Base-by-base conservation (phyloP, 2,329 filamentous ascomycete species). In the Penicillium sp. region DNA sequence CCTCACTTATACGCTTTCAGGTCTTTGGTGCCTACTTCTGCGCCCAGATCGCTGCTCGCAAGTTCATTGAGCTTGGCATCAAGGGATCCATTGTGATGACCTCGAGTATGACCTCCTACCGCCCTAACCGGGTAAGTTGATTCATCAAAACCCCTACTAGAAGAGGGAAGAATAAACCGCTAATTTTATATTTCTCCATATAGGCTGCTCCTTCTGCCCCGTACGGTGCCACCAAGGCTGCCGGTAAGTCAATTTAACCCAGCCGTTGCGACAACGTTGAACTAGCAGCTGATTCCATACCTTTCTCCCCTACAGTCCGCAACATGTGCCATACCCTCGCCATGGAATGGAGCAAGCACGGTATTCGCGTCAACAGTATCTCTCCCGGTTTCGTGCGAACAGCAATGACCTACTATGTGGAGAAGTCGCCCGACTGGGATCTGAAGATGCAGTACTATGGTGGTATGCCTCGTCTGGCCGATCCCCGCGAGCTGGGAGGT, bases 401-500 rank as follows among this genome's bases (percentile, higher is more conserved):
- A 0, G 77, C 77, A 3, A 70, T 81, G 70, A 81, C 78, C 6
- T 81, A 79, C 63, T 80, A 78, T 60, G 80, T 84, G 5, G 75
- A 78, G 53, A 75, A 75, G n/a, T 72, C 75, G 14, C 78, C 80
- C 0, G 82, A 84, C 63, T 85, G 81, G 82, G 78, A 81, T 52
- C 70, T 76, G 56, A 80, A 84, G 70, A 77, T 84, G 71, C 79
- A 82, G 67, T 83, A 84, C 63, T 84, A 84, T 60, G 80, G 82
- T 3, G 81, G 81, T 3, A 83, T 85, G 74, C 81, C 81, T 10
- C 70, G 81, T 24, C 60, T 85, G 33, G 82, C 81, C 0, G 75
- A 80, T 44, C 77, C 79, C 0, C 75, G 81, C 58, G 81, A 85
- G 67, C 68, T 85, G 2, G 81, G 81, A 2, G 81, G 82, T 13